A percentile compares a stretch with the other conserved stretches of the same genome.
phyloP scores from a whole-genome alignment of 148 eudicot species.

The Chenopodium berlandieri region DNA sequence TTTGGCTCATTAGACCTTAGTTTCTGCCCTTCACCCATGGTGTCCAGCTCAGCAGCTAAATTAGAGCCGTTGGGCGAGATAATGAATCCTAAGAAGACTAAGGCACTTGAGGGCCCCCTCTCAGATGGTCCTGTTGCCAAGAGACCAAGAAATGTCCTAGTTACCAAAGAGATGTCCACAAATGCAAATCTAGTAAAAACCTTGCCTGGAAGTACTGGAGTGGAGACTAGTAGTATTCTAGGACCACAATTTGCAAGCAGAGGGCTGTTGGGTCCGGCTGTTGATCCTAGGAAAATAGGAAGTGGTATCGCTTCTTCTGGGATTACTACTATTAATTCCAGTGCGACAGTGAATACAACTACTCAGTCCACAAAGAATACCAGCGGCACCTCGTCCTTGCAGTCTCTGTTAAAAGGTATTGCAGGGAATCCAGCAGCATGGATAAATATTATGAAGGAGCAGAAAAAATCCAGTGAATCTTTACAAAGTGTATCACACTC shows the following conservation, averaged over 20 bases:
- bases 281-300: slow-evolving; percentile 37
- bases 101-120: slow-evolving; percentile 35
- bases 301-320: slow-evolving; percentile 31
- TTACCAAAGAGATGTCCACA: slow-evolving; percentile 12
- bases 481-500: slow-evolving; percentile 30
- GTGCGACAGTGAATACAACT: slow-evolving; percentile 25
- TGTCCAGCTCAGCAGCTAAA: slow-evolving; percentile 32
- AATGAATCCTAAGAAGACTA: slow-evolving; percentile 46
- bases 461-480: slow-evolving; percentile 49
- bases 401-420: slow-evolving; percentile 67
- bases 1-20: slow-evolving; percentile 34
- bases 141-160: slow-evolving; percentile 54
- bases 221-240: slow-evolving; percentile 36
- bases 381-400: slow-evolving; percentile 48
- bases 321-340: slow-evolving; percentile 21
- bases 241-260: slow-evolving; percentile 35
- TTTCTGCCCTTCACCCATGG: slow-evolving; percentile 29
- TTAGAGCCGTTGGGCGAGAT: slow-evolving; percentile 38
- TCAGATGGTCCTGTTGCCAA: slow-evolving; percentile 59
- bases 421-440: slow-evolving; percentile 65
- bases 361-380: slow-evolving; percentile 31
- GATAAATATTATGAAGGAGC: slow-evolving; percentile 67
- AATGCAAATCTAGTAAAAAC: slow-evolving; percentile 22
- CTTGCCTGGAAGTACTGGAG: slow-evolving; percentile 36
- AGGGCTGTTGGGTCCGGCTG: slow-evolving; percentile 30